These are phyloP conservation scores for Linum usitatissimum DNA, from an alignment of 345 rosid species.

Conservation along the genomic window DNA sequence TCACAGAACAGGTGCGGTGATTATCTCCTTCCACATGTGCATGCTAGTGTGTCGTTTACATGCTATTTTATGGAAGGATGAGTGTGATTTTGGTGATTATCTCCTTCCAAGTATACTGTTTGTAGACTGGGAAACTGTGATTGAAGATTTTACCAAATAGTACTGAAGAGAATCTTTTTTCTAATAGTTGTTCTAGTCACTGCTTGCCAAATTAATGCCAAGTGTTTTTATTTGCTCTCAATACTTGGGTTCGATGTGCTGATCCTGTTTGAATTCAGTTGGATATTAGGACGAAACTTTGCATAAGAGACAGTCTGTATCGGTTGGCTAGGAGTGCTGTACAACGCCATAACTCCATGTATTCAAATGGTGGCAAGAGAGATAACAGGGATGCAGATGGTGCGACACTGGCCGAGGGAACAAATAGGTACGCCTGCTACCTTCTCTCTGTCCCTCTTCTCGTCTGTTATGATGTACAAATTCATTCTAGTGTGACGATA, in stretches of 20 bases:
- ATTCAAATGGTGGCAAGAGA: slow-evolving; percentile 28
- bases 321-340: slow-evolving; percentile 90
- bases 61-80: neutral
- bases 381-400: slow-evolving; percentile 31
- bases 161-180: too few species aligned
- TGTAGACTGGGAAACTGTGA: too few species aligned
- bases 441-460: neutral
- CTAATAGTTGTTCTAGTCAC: too few species aligned
- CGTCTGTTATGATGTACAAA: neutral
- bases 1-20: slow-evolving; percentile 50
- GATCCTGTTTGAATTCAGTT: slow-evolving; percentile 37
- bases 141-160: too few species aligned
- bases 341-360: slow-evolving; percentile 49
- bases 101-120: too few species aligned
- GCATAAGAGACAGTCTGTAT: slow-evolving; percentile 86
- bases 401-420: slow-evolving; percentile 36
- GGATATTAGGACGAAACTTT: slow-evolving; percentile 80
- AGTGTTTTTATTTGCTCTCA: neutral
- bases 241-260: slow-evolving; percentile 10
- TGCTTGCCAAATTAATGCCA: too few species aligned
- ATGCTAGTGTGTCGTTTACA: neutral
- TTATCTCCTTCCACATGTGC: too few species aligned
- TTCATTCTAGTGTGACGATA: neutral
- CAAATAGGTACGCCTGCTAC: slow-evolving; percentile 44
- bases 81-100: neutral